Percentiles rank a stretch among this genome's conserved stretches.
phyloP scores from a whole-genome alignment of 2,329 filamentous ascomycete genomes.

The Sporothrix mexicana region DNA sequence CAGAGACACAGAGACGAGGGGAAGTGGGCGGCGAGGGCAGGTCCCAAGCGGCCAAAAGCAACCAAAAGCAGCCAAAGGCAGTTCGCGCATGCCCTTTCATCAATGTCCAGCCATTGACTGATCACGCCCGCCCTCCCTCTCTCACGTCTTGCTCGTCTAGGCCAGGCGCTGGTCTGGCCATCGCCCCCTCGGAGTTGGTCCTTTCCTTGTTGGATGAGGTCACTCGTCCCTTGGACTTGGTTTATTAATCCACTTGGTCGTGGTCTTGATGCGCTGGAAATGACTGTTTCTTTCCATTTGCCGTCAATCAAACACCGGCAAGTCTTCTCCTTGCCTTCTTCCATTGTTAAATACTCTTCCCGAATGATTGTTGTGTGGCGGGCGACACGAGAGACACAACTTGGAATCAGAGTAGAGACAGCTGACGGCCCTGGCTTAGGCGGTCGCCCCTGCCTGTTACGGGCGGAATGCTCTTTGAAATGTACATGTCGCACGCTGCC shows the following conservation, averaged over 20 bases:
- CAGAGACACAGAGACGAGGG: slow-evolving; percentile 16
- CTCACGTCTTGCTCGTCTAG: not conserved
- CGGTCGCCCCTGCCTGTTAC: not conserved
- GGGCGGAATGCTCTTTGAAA: slow-evolving; percentile 1
- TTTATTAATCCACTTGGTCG: not conserved
- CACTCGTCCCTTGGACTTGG: not conserved
- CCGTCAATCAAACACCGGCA: not conserved
- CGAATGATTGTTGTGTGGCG: not conserved
- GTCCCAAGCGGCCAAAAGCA: slow-evolving; percentile 10
- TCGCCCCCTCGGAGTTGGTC: not conserved
- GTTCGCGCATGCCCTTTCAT: not conserved
- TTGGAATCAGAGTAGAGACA: slow-evolving; percentile 9
- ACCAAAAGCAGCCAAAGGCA: not conserved
- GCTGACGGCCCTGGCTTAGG: not conserved
- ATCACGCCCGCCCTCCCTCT: slow-evolving; percentile 9
- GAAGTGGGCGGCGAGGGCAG: not conserved
- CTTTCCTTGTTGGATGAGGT: slow-evolving; percentile 21
- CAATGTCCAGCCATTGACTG: not conserved
- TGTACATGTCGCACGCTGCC: not conserved
- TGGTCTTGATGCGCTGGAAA: not conserved
- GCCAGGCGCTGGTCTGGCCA: not conserved
- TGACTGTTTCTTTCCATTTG: slow-evolving; percentile 1
- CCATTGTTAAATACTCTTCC: not conserved
- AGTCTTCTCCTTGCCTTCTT: not conserved
- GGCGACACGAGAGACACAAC: not conserved